Percentiles rank a stretch among this genome's conserved stretches.
Conservation (phyloP, 1,139 yeast genomes). For the Pneumocystis carinii region DNA sequence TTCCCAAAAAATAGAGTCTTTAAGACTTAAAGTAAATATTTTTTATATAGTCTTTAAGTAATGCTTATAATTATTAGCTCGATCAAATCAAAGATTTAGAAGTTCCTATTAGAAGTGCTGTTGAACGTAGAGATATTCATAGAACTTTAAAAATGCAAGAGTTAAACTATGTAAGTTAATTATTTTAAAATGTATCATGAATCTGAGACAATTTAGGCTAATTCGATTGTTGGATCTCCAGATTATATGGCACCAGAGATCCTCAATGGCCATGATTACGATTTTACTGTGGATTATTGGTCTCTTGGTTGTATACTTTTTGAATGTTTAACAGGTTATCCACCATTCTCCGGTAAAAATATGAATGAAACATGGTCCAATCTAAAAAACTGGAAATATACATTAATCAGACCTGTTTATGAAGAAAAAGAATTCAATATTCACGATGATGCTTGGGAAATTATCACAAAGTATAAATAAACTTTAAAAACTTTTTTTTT, state of each 20-base stretch:
- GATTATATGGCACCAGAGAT: constrained; percentile 99
- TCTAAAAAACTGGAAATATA: constrained; percentile 81
- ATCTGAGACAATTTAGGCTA: constrained; percentile 62
- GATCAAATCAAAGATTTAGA: constrained; percentile 59
- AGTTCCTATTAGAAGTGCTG: constrained; percentile 30
- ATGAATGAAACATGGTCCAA: constrained; percentile 92
- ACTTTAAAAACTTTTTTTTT: neutral
- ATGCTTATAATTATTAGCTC: constrained; percentile 27
- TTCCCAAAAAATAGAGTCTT: constrained; percentile 81
- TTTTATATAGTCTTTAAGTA: neutral
- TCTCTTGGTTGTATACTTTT: constrained; percentile 89
- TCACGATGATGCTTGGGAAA: constrained; percentile 81
- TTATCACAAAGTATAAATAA: constrained; percentile 37
- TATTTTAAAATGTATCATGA: constrained; percentile 52
- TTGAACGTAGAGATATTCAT: constrained; percentile 14
- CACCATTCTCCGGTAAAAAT: constrained; percentile 89
- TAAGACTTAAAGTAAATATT: constrained; percentile 40
- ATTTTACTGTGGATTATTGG: constrained; percentile 97
- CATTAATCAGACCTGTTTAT: constrained; percentile 71
- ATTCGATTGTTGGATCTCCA: constrained; percentile 94
- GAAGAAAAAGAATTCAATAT: constrained; percentile 12
- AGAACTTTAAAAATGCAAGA: constrained; percentile 69
- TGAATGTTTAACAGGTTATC: constrained; percentile 86
- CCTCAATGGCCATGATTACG: constrained; percentile 82
- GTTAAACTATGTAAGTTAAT: constrained; percentile 31